Evolutionary conservation across 2,329 filamentous ascomycete species (phyloP), one percentile per base, ranked within the genome.

Genomic region (Fusarium sp.): DNA sequence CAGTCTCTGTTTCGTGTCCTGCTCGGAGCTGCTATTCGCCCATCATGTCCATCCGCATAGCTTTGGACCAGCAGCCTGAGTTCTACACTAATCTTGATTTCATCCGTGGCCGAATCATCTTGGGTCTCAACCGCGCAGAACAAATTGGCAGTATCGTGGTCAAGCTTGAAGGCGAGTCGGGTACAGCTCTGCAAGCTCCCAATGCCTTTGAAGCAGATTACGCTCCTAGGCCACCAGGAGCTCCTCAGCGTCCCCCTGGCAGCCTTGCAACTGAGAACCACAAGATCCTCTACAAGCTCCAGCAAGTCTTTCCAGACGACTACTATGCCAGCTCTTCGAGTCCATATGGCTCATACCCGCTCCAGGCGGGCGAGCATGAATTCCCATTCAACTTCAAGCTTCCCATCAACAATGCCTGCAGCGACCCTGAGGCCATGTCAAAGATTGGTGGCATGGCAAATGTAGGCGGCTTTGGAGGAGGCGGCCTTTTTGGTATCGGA

Each of bases 81-180:
- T 92, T 93, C 85, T 94, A 92, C 82, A 96, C 94, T 60, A 96
- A 96, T 79, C 90, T 95, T 77, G 94, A 96, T 81, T 84, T 89
- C 70, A 88, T 96, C 68, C 87, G 86, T 33, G 94, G 94, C 62
- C 86, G 87, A 67, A 83, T 92, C 31, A 79, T 90, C 58, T 81
- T 92, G 33, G 81, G 78, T 22, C 82, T 92, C 72, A 90, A 88
- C 60, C 92, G 92, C 72, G 84, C 93, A 62, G 93, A 96, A 80
- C 86, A 89, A 64, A 87, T 96, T 58, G 90, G 90, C 57, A 92
- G 91, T 61, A 91, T 96, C 71, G 86, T 94, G 40, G 93, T 96
- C 78, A 96, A 96, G 85, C 89, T 96, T 35, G 94, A 96, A 80
- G 94, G 94, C 75, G 93, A 96, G 83, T 91, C 91, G 56, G 88